These are phyloP conservation scores for Aristolochia fimbriata DNA, from an alignment of 164 flowering plant species.

Conservation along the genomic window DNA sequence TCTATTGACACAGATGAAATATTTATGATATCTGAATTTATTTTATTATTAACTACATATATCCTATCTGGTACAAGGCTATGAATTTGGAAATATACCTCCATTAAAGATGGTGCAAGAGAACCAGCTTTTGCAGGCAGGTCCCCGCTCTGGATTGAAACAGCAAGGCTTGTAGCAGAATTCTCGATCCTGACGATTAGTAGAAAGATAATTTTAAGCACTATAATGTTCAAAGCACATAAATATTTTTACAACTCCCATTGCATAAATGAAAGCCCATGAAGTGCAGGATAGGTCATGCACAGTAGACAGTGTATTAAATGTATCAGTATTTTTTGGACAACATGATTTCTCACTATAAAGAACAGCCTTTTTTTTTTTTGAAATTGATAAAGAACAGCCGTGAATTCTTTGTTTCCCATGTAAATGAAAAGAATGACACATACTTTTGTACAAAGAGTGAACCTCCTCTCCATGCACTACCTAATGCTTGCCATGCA, in stretches of 20 bases:
- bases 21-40: too few species aligned
- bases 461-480: slow-evolving; percentile 81
- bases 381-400: neutral
- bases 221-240: neutral
- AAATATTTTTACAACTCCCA: too few species aligned
- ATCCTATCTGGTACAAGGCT: too few species aligned
- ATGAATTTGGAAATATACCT: slow-evolving; percentile 30
- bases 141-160: slow-evolving; percentile 58
- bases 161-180: slow-evolving; percentile 69
- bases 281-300: neutral
- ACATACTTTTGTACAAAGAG: slow-evolving; percentile 72
- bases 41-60: too few species aligned
- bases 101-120: slow-evolving; percentile 69
- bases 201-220: neutral
- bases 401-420: too few species aligned
- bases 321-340: neutral
- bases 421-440: too few species aligned
- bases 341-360: neutral
- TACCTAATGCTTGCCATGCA: slow-evolving; percentile 94
- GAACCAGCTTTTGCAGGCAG: slow-evolving; percentile 50
- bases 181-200: slow-evolving; percentile 57
- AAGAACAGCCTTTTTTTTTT: neutral
- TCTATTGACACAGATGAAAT: slow-evolving; percentile 28
- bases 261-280: neutral
- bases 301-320: neutral